phyloP scores from a whole-genome alignment of 108 stramenopile species.

The Conticribra guillardii region DNA sequence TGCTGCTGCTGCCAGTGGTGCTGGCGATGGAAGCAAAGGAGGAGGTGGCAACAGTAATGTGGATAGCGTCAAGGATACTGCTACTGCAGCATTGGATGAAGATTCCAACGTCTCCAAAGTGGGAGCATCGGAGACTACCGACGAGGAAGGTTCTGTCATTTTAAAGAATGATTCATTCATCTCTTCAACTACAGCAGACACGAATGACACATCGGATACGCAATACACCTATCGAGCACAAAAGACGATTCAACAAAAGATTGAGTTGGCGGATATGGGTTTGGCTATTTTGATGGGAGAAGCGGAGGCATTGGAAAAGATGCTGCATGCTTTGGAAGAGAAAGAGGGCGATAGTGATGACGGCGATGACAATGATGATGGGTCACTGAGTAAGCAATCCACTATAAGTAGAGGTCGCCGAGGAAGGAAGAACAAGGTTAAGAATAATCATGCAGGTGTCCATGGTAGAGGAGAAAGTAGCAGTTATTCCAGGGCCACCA shows the following conservation, averaged over 20 bases:
- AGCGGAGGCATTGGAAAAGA: constrained; percentile 58
- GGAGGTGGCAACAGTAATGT: too few relatives aligned
- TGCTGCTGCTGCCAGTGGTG: too few relatives aligned
- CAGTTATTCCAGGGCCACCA: not conserved
- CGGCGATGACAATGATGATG: constrained; percentile 11
- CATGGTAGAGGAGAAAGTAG: not conserved
- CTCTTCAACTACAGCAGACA: not conserved
- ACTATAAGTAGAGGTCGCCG: constrained; percentile 5
- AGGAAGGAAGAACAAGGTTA: not conserved
- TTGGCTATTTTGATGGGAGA: constrained; percentile 76
- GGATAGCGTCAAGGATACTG: too few relatives aligned
- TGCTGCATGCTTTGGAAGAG: constrained; percentile 38
- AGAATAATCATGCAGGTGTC: not conserved
- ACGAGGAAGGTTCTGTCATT: too few relatives aligned
- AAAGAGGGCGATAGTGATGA: constrained; percentile 11
- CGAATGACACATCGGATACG: not conserved
- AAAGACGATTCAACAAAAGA: constrained; percentile 39
- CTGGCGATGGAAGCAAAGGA: not conserved
- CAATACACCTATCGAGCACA: not conserved
- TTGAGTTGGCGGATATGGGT: constrained; percentile 75
- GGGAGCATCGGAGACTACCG: too few relatives aligned
- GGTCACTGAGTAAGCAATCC: not conserved
- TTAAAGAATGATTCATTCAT: too few relatives aligned
- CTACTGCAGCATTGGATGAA: too few relatives aligned
- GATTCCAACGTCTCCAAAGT: too few relatives aligned